A percentile compares a stretch with the other conserved stretches of the same genome.
These are phyloP conservation scores for Alternaria panax DNA, from an alignment of 2,329 filamentous ascomycete species.

Conservation along the genomic window DNA sequence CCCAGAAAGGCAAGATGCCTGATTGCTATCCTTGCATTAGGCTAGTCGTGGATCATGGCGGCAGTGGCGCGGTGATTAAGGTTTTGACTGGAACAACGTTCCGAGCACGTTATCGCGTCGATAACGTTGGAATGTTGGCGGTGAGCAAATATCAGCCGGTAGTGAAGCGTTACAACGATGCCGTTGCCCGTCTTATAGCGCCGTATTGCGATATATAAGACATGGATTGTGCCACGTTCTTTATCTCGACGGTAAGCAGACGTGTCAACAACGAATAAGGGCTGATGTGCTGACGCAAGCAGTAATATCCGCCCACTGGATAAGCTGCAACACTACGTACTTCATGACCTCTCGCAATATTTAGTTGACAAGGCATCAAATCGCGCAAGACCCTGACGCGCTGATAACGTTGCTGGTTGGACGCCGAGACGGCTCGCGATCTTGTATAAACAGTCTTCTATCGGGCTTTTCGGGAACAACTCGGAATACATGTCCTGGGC, in stretches of 20 bases:
- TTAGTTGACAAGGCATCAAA: background rate
- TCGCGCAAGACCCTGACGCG: conserved; percentile 14
- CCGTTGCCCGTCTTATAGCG: background rate
- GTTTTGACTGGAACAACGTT: conserved; percentile 11
- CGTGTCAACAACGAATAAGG: background rate
- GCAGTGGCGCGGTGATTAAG: conserved; percentile 20
- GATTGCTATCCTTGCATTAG: conserved; percentile 5
- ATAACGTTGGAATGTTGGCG: conserved; percentile 5
- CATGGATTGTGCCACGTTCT: background rate
- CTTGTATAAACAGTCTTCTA: conserved; percentile 12
- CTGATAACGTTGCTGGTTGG: conserved; percentile 13
- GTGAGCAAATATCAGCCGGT: conserved; percentile 13
- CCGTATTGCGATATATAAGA: background rate
- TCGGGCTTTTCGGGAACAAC: conserved; percentile 18
- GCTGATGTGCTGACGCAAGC: background rate
- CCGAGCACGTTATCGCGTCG: conserved; percentile 7
- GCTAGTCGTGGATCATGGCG: conserved; percentile 14
- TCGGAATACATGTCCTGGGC: conserved; percentile 12
- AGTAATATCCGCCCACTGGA: background rate
- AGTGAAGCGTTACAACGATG: background rate
- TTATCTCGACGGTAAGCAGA: background rate
- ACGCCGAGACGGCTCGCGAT: conserved; percentile 10
- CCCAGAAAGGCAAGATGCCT: conserved; percentile 5
- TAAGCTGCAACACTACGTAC: background rate
- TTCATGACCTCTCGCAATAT: background rate